Evolutionary conservation across 2,329 filamentous ascomycete genomes (phyloP), one percentile per base, ranked within the genome.

Genomic region (Colletotrichum theobromicola): DNA sequence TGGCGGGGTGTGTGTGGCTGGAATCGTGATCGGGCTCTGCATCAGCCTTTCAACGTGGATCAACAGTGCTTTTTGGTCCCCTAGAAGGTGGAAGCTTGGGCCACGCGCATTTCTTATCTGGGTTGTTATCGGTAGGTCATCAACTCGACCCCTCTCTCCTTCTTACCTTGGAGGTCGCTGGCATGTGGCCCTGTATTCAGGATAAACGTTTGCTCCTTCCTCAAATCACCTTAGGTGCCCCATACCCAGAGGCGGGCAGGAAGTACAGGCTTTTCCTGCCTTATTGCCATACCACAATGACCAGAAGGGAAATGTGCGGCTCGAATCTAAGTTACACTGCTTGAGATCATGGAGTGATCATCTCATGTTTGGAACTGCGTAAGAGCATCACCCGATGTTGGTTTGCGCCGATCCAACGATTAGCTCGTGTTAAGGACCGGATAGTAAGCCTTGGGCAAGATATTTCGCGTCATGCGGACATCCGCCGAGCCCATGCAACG

Each of bases 1-100:
- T 72, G 72, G 72, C 72, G 72, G 72, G 62, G 72, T 67, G 62
- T 24, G 24, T 60, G 37, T 53, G 42, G 62, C 68, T 74, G 61
- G 37, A 42, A 50, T 21, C 13, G 42, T 12, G 21, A 50, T 34
- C n/a, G 53, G 21, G 24, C n/a, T 26, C 53, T 7, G 21, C 63
- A 26, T 42, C 66, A 68, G 55, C 55, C 66, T 60, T 32, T 46
- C 9, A 28, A 28, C 30, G 42, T 46, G 62, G 62, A 55, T 66
- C 42, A 32, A 53, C 12, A 60, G 57, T 26, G 26, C 26, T 34
- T 18, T 32, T 30, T 24, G 13, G 58, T 32, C 58, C 32, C 16
- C 12, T 35, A 34, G 16, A 35, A 30, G 21, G 42, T 16, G 10
- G 66, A n/a, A 32, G 58, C 53, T 67, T 68, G 60, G 67, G 42